Percentiles rank a stretch among this genome's conserved stretches.
Evolutionary conservation across 1,139 yeast species (phyloP).

Genomic region (Debaryomyces sp.): DNA sequence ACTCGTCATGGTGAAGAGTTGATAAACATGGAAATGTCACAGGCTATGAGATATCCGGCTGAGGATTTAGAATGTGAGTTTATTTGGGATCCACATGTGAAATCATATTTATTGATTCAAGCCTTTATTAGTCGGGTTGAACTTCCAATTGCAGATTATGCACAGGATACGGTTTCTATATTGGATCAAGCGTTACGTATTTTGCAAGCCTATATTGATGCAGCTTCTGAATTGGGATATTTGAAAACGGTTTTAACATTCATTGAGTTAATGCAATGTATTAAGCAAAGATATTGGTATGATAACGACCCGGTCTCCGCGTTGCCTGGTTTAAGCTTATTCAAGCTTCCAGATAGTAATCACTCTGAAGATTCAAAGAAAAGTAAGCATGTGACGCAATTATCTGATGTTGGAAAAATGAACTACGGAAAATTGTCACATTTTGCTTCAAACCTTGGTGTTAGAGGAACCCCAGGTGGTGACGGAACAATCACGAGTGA

Average conservation of each 20-base stretch:
- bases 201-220: constrained; percentile 89
- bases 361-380: constrained; percentile 11
- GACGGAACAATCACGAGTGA: constrained; percentile 13
- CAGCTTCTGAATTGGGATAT: constrained; percentile 82
- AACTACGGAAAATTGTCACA: constrained; percentile 27
- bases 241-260: constrained; percentile 60
- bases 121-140: constrained; percentile 85
- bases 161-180: constrained; percentile 91
- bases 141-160: constrained; percentile 91
- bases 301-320: constrained; percentile 71
- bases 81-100: constrained; percentile 96
- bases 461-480: constrained; percentile 33
- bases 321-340: constrained; percentile 67
- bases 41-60: constrained; percentile 75
- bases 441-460: constrained; percentile 39
- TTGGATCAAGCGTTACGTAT: constrained; percentile 94
- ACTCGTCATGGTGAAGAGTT: constrained; percentile 95
- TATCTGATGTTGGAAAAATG: constrained; percentile 22
- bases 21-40: constrained; percentile 87
- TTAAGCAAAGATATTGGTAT: constrained; percentile 88
- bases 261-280: constrained; percentile 76
- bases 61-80: constrained; percentile 65
- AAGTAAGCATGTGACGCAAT: constrained; percentile 20
- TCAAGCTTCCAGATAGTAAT: constrained; percentile 6
- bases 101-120: constrained; percentile 81